Conservation (phyloP, 192 early-diverging fungal genomes). For the Entomortierella lignicola region DNA sequence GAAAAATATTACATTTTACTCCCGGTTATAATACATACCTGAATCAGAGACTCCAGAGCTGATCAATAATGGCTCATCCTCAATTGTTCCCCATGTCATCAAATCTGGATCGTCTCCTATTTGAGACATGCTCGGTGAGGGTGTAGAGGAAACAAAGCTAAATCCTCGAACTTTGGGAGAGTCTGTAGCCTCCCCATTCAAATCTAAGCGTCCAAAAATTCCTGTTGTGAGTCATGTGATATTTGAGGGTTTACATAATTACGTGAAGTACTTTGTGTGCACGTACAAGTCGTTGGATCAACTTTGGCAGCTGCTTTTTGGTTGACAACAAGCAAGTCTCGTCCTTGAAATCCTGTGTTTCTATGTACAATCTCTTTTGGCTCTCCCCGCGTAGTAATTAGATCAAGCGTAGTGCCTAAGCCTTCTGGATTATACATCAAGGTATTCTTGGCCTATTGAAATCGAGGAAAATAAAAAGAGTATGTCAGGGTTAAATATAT, state of each 20-base stretch:
- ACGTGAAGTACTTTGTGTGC: not conserved
- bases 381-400: conserved; percentile 52
- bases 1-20: too few species aligned
- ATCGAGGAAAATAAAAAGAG: not conserved
- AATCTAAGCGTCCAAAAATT: conserved; percentile 38
- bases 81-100: conserved; percentile 91
- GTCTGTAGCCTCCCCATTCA: conserved; percentile 58
- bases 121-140: conserved; percentile 68
- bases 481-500: not conserved
- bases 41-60: conserved; percentile 26
- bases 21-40: not conserved
- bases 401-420: conserved; percentile 49
- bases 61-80: conserved; percentile 81
- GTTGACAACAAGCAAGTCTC: conserved; percentile 40
- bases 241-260: too few species aligned
- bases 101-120: conserved; percentile 73
- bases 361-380: conserved; percentile 73
- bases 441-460: conserved; percentile 66
- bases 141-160: conserved; percentile 76
- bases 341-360: conserved; percentile 69
- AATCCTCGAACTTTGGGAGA: conserved; percentile 72
- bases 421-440: conserved; percentile 82
- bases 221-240: too few species aligned
- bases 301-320: conserved; percentile 34
- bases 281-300: conserved; percentile 29